Conservation (phyloP, 2,329 filamentous ascomycete genomes). For the Pseudogymnoascus sp. region DNA sequence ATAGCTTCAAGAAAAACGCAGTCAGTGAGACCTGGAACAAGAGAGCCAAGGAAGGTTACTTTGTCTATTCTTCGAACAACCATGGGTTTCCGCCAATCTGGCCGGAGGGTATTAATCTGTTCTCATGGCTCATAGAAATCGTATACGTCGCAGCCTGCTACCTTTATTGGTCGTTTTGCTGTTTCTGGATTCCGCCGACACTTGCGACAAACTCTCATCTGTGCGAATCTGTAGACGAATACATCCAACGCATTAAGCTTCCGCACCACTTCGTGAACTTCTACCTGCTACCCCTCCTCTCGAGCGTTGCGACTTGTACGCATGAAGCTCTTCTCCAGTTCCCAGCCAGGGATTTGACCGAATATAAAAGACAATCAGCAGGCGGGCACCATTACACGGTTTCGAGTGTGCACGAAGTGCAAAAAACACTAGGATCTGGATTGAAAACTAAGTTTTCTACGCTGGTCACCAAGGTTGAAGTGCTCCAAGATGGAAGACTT, state of each 20-base stretch:
- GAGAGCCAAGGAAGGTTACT: constrained; percentile 31
- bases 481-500: constrained; percentile 21
- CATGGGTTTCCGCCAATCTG: constrained; percentile 40
- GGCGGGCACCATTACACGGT: constrained; percentile 43
- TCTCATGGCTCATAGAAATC: constrained; percentile 36
- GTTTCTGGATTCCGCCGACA: constrained; percentile 37
- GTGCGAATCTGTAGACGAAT: constrained; percentile 40
- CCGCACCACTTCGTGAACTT: constrained; percentile 38
- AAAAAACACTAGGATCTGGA: constrained; percentile 35
- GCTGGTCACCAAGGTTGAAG: constrained; percentile 30
- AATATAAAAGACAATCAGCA: constrained; percentile 40
- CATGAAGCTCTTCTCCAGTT: constrained; percentile 42
- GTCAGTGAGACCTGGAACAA: constrained; percentile 11
- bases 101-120: constrained; percentile 27
- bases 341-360: constrained; percentile 43
- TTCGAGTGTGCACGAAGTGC: constrained; percentile 40
- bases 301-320: constrained; percentile 45
- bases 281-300: constrained; percentile 47
- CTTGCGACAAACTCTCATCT: constrained; percentile 11
- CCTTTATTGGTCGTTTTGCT: constrained; percentile 44
- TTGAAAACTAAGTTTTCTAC: constrained; percentile 35
- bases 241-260: constrained; percentile 40
- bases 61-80: constrained; percentile 45
- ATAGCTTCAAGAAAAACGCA: constrained; percentile 34
- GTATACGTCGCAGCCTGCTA: constrained; percentile 40